Percentiles rank a stretch among this genome's conserved stretches.
phyloP scores from a whole-genome alignment of 106 monocot species.

The Chionographis japonica region DNA sequence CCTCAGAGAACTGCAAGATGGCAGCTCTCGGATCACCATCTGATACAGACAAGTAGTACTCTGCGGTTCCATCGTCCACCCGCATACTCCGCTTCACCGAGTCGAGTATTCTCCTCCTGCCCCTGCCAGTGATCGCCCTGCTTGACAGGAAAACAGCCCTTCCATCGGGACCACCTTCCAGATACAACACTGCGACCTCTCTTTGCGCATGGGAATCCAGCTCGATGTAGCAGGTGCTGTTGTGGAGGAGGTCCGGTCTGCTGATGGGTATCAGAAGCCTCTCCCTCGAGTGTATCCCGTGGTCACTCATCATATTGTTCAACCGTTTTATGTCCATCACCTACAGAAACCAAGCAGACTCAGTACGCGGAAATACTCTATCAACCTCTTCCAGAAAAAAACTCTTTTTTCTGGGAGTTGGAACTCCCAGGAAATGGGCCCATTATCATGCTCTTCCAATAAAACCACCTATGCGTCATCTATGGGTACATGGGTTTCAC shows the following conservation, averaged over 20 bases:
- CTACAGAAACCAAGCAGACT: conserved; percentile 25
- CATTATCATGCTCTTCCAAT: no score
- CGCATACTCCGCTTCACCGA: conserved; percentile 76
- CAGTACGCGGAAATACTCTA: no score
- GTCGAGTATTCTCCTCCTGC: conserved; percentile 50
- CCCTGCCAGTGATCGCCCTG: conserved; percentile 13
- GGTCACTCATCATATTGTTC: conserved; percentile 98
- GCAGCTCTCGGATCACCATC: conserved; percentile 80
- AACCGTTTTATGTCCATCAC: conserved; percentile 87
- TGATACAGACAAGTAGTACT: conserved; percentile 75
- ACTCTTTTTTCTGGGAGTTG: no score
- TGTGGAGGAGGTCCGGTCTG: conserved; percentile 48
- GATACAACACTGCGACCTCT: conserved; percentile 87
- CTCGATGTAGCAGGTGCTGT: conserved; percentile 77
- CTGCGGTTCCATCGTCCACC: conserved; percentile 85
- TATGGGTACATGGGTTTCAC: no score
- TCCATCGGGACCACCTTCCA: conserved; percentile 46
- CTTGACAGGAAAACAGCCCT: neutral
- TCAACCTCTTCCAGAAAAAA: no score
- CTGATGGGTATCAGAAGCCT: conserved; percentile 79
- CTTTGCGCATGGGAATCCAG: conserved; percentile 72
- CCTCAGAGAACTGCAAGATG: conserved; percentile 61
- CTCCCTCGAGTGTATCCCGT: conserved; percentile 87
- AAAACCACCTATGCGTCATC: no score
- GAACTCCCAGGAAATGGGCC: no score